phyloP scores from a whole-genome alignment of 371 early-diverging fungal species.

The Lichtheimia ornata region DNA sequence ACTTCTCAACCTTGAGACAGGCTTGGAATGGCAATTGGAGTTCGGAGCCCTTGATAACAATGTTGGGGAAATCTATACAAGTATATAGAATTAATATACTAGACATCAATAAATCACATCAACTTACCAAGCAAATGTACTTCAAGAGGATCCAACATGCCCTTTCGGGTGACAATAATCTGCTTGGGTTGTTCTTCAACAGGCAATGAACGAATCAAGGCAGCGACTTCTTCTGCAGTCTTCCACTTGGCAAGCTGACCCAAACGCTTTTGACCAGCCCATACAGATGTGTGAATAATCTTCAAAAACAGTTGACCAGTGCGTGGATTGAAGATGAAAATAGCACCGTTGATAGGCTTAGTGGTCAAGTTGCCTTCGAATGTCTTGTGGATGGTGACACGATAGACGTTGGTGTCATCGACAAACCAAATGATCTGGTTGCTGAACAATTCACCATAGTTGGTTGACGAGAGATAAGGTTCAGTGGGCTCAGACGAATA shows the following conservation, averaged over 20 bases:
- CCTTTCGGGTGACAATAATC: conserved; percentile 97
- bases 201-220: conserved; percentile 96
- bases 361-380: conserved; percentile 98
- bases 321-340: conserved; percentile 98
- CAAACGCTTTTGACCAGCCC: conserved; percentile 98
- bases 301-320: conserved; percentile 98
- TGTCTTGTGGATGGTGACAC: conserved; percentile 99
- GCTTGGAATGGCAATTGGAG: conserved; percentile 98
- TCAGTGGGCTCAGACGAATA: conserved; percentile 99
- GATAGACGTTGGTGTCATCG: conserved; percentile 99
- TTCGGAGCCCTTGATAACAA: conserved; percentile 96
- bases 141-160: conserved; percentile 99
- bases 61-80: conserved; percentile 94
- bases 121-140: conserved; percentile 70
- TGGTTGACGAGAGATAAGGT: conserved; percentile 93
- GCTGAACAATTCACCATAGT: conserved; percentile 97
- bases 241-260: conserved; percentile 99
- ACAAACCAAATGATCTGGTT: conserved; percentile 99
- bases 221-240: conserved; percentile 99
- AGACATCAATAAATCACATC: neutral
- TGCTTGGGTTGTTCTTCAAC: conserved; percentile 99
- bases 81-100: neutral
- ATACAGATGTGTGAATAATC: conserved; percentile 98
- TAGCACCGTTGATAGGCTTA: conserved; percentile 98
- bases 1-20: conserved; percentile 96